Evolutionary conservation across 1,284 basidiomycete genomes (phyloP).

Genomic region (Moesziomyces parantarcticus): DNA sequence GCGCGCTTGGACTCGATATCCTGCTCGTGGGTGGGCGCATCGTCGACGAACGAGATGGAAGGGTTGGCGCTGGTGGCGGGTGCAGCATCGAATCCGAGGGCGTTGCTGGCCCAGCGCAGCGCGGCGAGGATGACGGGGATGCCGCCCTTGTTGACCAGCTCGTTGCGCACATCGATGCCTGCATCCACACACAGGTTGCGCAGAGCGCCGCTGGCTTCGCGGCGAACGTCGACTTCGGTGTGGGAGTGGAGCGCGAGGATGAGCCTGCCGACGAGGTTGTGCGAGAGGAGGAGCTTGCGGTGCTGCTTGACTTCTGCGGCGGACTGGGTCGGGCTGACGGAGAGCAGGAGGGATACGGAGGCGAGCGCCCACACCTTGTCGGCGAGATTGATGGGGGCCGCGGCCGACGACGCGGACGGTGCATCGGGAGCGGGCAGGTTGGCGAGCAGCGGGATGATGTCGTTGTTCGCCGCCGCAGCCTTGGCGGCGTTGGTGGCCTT

Average conservation of each 20-base stretch:
- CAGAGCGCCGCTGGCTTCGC: conserved; percentile 64
- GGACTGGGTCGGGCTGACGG: conserved; percentile 33
- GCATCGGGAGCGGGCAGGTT: conserved; percentile 46
- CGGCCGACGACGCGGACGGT: neutral
- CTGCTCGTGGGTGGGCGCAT: conserved; percentile 28
- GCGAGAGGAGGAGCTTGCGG: conserved; percentile 42
- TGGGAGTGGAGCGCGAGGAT: conserved; percentile 53
- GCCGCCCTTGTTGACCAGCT: conserved; percentile 55
- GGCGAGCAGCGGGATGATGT: conserved; percentile 55
- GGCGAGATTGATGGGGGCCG: conserved; percentile 31
- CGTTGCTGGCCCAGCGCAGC: conserved; percentile 53
- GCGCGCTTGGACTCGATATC: conserved; percentile 39
- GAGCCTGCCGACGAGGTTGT: conserved; percentile 55
- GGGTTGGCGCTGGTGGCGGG: conserved; percentile 11
- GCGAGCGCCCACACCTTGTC: conserved; percentile 65
- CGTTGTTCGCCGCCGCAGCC: conserved; percentile 10
- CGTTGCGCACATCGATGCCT: conserved; percentile 45
- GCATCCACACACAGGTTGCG: conserved; percentile 65
- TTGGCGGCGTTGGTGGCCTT: neutral
- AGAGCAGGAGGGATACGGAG: conserved; percentile 56
- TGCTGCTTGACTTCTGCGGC: conserved; percentile 51
- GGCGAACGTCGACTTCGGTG: conserved; percentile 54
- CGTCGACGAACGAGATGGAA: conserved; percentile 27
- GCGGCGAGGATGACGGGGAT: conserved; percentile 43
- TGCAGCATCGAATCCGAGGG: conserved; percentile 39